Base-by-base conservation (phyloP, 495 filamentous ascomycete species). In the Penicillium manginii region DNA sequence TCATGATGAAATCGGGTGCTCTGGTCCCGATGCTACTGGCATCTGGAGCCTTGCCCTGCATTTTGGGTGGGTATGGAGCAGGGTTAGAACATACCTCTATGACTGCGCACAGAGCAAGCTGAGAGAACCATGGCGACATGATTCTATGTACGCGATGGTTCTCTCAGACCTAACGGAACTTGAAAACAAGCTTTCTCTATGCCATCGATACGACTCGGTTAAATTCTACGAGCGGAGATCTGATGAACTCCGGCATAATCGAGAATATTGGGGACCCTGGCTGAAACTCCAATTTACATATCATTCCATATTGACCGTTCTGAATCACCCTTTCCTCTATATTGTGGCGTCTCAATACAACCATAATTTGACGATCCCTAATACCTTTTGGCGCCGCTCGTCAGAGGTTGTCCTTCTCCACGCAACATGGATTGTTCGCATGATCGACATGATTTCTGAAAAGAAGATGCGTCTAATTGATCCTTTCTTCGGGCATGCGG, bases 321-420 rank as follows among this genome's bases (percentile, higher is more conserved):
- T 80, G 19, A 80, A 80, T 49, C 77, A 80, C 17, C 77, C 77
- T 0, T 80, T 80, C 50, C 72, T 80, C 12, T 80, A 80, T 58
- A 80, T 80, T 26, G 71, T 78, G 40, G 76, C 74, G 10, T 76
- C 77, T 14, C 76, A 78, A 55, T 69, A 77, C 54, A 80, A 80
- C 26, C 66, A 73, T 22, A 80, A 78, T 52, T 63, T 80, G 9
- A 72, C 76, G 1, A 80, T 80, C 26, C 77, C 77, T 0, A 80
- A 80, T 43, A 72, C 72, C 19, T 80, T 80, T 51, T 80, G 77
- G 77, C 69, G 75, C 40, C 55, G 77, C 18, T 78, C 75, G 2
- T 80, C 77, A 0, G 77, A 80, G 60, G 60, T 78, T 8, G 77
- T 77, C 14, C 55, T 80, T 14, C 58, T 80, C 3, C 77, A 80